Evolutionary conservation across 2,329 filamentous ascomycete species (phyloP).

Genomic region (Myriosclerotinia duriaeana): DNA sequence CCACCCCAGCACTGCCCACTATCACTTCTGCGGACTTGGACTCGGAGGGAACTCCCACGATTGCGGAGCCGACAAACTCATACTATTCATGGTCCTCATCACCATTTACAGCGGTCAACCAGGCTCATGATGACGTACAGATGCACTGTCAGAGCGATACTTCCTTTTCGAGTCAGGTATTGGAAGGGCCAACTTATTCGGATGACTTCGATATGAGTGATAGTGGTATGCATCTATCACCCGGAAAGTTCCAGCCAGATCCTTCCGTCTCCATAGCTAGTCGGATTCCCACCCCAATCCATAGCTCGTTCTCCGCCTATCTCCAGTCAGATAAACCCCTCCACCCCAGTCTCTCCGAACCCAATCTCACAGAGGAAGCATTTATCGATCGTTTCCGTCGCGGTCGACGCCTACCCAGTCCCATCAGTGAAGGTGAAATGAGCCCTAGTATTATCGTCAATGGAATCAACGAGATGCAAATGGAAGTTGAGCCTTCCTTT

Average conservation of each 20-base stretch:
- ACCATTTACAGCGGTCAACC: constrained; percentile 30
- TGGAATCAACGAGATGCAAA: constrained; percentile 39
- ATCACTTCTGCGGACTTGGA: constrained; percentile 40
- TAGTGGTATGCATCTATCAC: constrained; percentile 34
- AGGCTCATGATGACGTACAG: constrained; percentile 29
- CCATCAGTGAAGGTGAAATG: constrained; percentile 41
- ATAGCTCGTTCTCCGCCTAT: constrained; percentile 39
- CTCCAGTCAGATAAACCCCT: constrained; percentile 6
- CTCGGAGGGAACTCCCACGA: constrained; percentile 33
- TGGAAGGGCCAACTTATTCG: constrained; percentile 33
- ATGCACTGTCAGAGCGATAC: constrained; percentile 22
- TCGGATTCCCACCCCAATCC: constrained; percentile 42
- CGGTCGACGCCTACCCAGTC: constrained; percentile 39
- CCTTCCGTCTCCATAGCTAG: constrained; percentile 34
- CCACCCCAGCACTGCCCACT: constrained; percentile 35
- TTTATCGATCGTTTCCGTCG: constrained; percentile 34
- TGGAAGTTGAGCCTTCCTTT: constrained; percentile 36
- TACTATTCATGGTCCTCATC: constrained; percentile 36
- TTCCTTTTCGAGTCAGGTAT: constrained; percentile 35
- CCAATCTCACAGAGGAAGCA: constrained; percentile 35
- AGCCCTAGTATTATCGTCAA: constrained; percentile 38
- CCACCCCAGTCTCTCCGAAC: constrained; percentile 38
- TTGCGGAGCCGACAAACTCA: constrained; percentile 29
- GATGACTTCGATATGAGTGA: constrained; percentile 41
- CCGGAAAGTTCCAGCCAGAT: constrained; percentile 38